Base-by-base conservation (phyloP, 2,329 filamentous ascomycete species). In the Ophiostoma australiae region DNA sequence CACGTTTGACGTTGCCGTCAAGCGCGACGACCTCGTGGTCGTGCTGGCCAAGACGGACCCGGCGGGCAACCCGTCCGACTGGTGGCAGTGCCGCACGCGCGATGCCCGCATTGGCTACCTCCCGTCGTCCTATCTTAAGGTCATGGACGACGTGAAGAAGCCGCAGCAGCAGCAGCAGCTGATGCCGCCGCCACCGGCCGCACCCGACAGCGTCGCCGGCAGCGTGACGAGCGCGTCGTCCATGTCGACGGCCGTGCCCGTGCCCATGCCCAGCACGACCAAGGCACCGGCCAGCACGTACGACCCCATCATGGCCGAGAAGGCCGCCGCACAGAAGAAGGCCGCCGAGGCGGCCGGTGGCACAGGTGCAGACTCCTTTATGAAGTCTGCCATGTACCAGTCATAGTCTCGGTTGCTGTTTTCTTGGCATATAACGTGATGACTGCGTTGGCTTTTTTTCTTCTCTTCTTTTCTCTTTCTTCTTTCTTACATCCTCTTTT, bases 11-110 rank as follows among this genome's bases (percentile, higher is more conserved):
- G 86, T 99, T 17, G 89, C 92, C 48, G 94, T 96, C 33, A 94
- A 92, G 82, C 97, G 97, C 83, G 94, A 94, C 72, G 95, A 99
- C 76, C 89, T 98, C 70, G 94, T 99, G 20, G 95, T 95, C 35
- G 93, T 99, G 0, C 85, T 99, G 70, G 91, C 90, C 82, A 97
- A 97, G 82, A 91, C 89, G 23, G 95, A 99, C 77, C 95, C 95
- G 0, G 87, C 94, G 77, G 95, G 95, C 63, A 93, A 95, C 76
- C 88, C 93, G 4, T 95, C 91, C 69, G 94, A 99, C 78, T 99
- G 95, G 95, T 99, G 95, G 95, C 89, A 91, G 75, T 99, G 96
- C 81, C 87, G 95, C 70, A 91, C 94, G 17, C 87, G 95, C 73
- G 93, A 98, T 78, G 94, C 93, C 66, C 87, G 93, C 35, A 90